phyloP scores from a whole-genome alignment of 1,139 yeast genomes.

The Keqinozyma sinolaborantium region DNA sequence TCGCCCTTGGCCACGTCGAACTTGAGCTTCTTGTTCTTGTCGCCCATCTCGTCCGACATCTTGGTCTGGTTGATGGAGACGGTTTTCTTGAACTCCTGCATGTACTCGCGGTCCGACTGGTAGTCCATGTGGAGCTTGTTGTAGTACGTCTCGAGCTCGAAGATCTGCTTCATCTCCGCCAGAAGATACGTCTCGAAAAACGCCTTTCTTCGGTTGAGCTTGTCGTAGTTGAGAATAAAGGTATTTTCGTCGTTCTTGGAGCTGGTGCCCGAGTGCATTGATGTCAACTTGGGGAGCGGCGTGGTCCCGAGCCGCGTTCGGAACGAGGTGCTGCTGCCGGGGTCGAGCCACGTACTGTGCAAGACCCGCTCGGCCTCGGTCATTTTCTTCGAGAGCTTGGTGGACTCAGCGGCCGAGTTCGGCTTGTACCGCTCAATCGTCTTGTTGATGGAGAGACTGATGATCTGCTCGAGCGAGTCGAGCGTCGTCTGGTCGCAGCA shows the following conservation, averaged over 20 bases:
- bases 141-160: slow-evolving; percentile 27
- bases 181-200: slow-evolving; percentile 36
- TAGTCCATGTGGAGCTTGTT: slow-evolving; percentile 19
- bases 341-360: slow-evolving; percentile 29
- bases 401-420: slow-evolving; percentile 5
- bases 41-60: slow-evolving; percentile 7
- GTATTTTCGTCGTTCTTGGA: slow-evolving; percentile 13
- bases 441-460: slow-evolving; percentile 26
- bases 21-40: slow-evolving; percentile 1
- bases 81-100: slow-evolving; percentile 23
- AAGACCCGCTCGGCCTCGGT: slow-evolving; percentile 26
- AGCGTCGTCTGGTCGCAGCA: slow-evolving; percentile 19
- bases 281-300: slow-evolving; percentile 28
- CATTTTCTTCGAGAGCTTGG: slow-evolving; percentile 13
- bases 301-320: slow-evolving; percentile 28
- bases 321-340: slow-evolving; percentile 23
- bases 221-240: slow-evolving; percentile 28
- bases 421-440: slow-evolving; percentile 25
- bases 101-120: slow-evolving; percentile 31
- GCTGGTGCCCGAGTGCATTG: slow-evolving; percentile 14
- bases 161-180: slow-evolving; percentile 40
- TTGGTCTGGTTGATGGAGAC: slow-evolving; percentile 10
- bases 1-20: background rate
- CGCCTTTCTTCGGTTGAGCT: slow-evolving; percentile 24
- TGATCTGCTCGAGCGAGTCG: slow-evolving; percentile 23